Base-by-base conservation (phyloP, 2,329 filamentous ascomycete genomes). In the Colletotrichum tofieldiae region DNA sequence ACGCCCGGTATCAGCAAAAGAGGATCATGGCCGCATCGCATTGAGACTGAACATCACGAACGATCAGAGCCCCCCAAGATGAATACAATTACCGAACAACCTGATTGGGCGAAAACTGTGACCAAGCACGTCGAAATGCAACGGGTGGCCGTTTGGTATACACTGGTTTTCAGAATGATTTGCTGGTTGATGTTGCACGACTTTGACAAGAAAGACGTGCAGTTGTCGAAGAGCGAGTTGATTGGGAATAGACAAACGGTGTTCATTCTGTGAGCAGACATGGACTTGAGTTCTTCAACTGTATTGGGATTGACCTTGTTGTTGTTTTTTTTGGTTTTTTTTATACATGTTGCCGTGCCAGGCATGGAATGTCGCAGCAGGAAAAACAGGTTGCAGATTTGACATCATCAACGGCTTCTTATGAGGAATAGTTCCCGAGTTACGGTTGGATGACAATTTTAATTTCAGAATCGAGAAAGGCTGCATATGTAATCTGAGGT, bases 101-200 rank as follows among this genome's bases (percentile, higher is more conserved):
- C n/a, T 14, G 26, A 23, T 3, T 67, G 55, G 67, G 20, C 18
- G 5, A 39, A 18, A 0, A 56, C 39, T 0, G n/a, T 49, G 14
- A 26, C 47, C 7, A 37, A 29, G 1, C 65, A 29, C 1, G 26
- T 51, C 1, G 65, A 66, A 16, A 58, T 37, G 9, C 66, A 72
- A 9, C 62, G 73, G 0, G 71, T 74, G 7, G 75, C 76, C 0
- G 76, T 79, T 7, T 82, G 81, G 81, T 76, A 80, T 9, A 75
- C 75, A 0, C 75, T 83, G 16, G 75, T 83, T 0, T 81, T 82
- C 47, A 73, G 81, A 12, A 83, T 83, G 82, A 54, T 82, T 16
- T 82, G 79, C 54, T 83, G 82, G 82, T 58, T 83, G 12, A 75
- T 79, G 45, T 67, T 83, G n/a, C 81, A 83, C 62, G 80, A 82